These are phyloP conservation scores for Apodospora peruviana DNA, from an alignment of 495 filamentous ascomycete genomes.

Conservation along the genomic window DNA sequence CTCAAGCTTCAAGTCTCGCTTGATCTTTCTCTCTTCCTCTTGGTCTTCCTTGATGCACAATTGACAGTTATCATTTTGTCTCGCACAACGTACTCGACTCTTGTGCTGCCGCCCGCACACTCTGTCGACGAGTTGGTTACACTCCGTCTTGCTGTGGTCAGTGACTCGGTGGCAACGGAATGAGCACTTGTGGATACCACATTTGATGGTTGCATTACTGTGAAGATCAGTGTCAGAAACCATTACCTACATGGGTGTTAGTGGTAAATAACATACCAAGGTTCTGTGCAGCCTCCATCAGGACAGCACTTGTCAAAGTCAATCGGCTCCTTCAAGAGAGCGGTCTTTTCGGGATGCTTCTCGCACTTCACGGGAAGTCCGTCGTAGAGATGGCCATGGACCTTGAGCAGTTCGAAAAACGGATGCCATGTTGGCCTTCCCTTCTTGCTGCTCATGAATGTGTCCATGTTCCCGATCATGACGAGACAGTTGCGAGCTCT, in stretches of 20 bases:
- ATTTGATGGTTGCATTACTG: slow-evolving; percentile 52
- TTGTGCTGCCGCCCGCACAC: slow-evolving; percentile 52
- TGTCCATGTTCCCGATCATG: slow-evolving; percentile 66
- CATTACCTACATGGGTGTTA: too few species aligned
- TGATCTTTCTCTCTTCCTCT: slow-evolving; percentile 34
- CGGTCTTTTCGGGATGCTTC: slow-evolving; percentile 50
- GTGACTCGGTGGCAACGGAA: slow-evolving; percentile 57
- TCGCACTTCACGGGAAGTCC: slow-evolving; percentile 67
- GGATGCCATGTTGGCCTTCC: slow-evolving; percentile 53
- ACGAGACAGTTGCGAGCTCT: slow-evolving; percentile 62
- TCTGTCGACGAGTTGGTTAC: slow-evolving; percentile 39
- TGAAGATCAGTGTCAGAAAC: neutral
- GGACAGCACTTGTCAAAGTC: slow-evolving; percentile 61
- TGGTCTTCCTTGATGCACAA: slow-evolving; percentile 49
- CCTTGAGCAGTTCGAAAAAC: slow-evolving; percentile 55
- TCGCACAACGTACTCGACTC: slow-evolving; percentile 23
- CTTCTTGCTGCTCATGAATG: slow-evolving; percentile 60
- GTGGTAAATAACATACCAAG: slow-evolving; percentile 48
- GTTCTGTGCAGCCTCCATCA: slow-evolving; percentile 65
- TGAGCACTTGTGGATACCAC: slow-evolving; percentile 56
- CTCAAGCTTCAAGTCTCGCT: slow-evolving; percentile 52
- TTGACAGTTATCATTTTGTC: slow-evolving; percentile 31
- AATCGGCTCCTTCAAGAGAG: slow-evolving; percentile 36
- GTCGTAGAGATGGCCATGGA: slow-evolving; percentile 53
- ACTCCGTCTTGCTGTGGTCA: slow-evolving; percentile 63